Evolutionary conservation across 306 rosid genomes (phyloP).

Genomic region (Inga oerstediana): DNA sequence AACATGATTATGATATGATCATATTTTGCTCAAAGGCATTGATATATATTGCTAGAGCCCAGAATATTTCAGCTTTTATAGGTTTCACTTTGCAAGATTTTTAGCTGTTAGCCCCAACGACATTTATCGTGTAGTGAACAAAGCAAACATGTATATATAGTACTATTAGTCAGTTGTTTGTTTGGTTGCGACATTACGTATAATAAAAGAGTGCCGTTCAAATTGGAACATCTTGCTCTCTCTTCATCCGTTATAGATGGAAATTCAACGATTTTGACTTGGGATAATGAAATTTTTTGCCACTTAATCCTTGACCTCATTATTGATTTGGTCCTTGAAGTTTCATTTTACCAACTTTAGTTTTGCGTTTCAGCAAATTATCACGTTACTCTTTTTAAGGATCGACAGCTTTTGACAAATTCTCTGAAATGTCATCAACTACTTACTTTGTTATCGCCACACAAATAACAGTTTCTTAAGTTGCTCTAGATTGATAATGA

Average conservation of each 20-base stretch:
- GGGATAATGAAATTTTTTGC: background rate
- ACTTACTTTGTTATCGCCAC: too few species aligned
- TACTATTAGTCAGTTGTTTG: conserved; percentile 24
- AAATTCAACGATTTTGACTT: conserved; percentile 32
- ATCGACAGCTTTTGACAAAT: too few species aligned
- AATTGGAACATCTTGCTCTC: conserved; percentile 33
- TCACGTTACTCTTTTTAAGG: background rate
- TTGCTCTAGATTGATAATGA: background rate
- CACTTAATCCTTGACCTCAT: background rate
- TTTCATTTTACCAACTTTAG: background rate
- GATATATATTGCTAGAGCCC: background rate
- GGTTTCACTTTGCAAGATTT: conserved; percentile 41
- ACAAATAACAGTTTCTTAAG: background rate
- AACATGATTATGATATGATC: conserved; percentile 48
- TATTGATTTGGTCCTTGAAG: too few species aligned
- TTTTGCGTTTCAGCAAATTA: background rate
- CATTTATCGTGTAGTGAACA: conserved; percentile 43
- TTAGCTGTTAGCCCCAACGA: conserved; percentile 23
- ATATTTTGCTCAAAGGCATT: conserved; percentile 1
- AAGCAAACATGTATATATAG: conserved; percentile 33
- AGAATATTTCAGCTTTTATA: background rate
- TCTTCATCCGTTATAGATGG: conserved; percentile 16
- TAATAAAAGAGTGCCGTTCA: conserved; percentile 32
- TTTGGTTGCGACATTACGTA: conserved; percentile 30
- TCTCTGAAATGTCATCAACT: background rate